These are phyloP conservation scores for Tephrocybe sp. DNA, from an alignment of 768 basidiomycete genomes.

Conservation along the genomic window DNA sequence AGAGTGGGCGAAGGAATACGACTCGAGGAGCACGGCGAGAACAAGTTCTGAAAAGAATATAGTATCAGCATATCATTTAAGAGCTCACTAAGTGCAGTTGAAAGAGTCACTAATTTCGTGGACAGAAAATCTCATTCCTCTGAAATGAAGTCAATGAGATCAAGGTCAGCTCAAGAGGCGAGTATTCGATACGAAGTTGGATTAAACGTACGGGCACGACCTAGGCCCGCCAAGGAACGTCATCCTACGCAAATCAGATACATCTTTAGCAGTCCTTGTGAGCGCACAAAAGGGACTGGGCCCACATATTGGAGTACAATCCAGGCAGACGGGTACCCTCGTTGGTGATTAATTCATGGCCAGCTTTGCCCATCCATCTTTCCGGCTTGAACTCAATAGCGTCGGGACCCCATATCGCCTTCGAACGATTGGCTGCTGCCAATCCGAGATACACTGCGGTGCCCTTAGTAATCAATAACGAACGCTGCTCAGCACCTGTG, in stretches of 20 bases:
- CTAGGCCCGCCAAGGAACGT: conserved; percentile 46
- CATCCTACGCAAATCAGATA: conserved; percentile 32
- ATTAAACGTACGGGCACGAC: conserved; percentile 40
- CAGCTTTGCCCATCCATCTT: conserved; percentile 38
- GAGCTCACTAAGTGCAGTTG: neutral
- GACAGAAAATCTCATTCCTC: conserved; percentile 37
- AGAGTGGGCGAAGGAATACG: conserved; percentile 21
- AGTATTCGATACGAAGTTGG: too few relatives aligned
- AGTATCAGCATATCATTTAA: neutral
- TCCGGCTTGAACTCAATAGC: conserved; percentile 49
- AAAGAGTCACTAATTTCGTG: conserved; percentile 36
- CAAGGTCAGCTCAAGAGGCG: too few relatives aligned
- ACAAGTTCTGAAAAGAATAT: conserved; percentile 24
- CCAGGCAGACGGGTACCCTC: conserved; percentile 40
- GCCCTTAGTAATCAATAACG: conserved; percentile 36
- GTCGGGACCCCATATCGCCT: conserved; percentile 47
- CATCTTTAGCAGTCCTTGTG: too few relatives aligned
- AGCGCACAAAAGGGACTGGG: neutral
- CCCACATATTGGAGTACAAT: conserved; percentile 40
- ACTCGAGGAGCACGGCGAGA: conserved; percentile 22
- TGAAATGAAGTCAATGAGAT: conserved; percentile 12
- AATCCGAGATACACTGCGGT: conserved; percentile 35
- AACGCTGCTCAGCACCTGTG: conserved; percentile 24
- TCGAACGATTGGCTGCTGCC: conserved; percentile 34
- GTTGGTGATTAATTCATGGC: conserved; percentile 21